Percentiles rank a stretch among this genome's conserved stretches.
Conservation (phyloP, 352 stramenopile species). For the Globisporangium alternatum region DNA sequence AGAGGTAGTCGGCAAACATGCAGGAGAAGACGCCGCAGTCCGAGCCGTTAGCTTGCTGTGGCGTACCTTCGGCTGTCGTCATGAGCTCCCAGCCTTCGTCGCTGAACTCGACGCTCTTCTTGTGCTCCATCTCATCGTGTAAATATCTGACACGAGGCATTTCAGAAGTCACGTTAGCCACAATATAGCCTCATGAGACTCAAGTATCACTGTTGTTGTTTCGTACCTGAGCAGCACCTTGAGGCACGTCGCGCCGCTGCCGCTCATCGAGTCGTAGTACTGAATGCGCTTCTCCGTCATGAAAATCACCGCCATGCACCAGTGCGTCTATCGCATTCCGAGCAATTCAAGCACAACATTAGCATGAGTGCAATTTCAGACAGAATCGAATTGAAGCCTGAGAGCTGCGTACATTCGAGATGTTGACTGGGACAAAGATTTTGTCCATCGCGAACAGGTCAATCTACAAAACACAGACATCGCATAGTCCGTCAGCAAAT, state of each 20-base stretch:
- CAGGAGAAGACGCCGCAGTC: conserved; percentile 87
- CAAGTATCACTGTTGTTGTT: background rate
- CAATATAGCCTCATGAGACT: background rate
- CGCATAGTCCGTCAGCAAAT: background rate
- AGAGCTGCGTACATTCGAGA: conserved; percentile 65
- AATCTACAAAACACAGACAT: conserved; percentile 32
- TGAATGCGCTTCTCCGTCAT: conserved; percentile 89
- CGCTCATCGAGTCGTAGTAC: conserved; percentile 87
- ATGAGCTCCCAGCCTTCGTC: conserved; percentile 66
- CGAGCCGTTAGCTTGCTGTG: conserved; percentile 77
- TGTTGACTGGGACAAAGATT: conserved; percentile 83
- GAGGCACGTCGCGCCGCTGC: conserved; percentile 62
- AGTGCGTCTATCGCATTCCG: conserved; percentile 57
- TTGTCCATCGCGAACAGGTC: conserved; percentile 91
- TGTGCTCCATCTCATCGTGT: conserved; percentile 81
- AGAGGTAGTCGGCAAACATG: conserved; percentile 83
- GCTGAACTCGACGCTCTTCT: conserved; percentile 74
- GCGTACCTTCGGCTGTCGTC: conserved; percentile 48
- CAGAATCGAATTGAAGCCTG: background rate
- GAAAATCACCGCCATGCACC: conserved; percentile 85
- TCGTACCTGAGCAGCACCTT: conserved; percentile 58
- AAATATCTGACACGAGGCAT: conserved; percentile 52
- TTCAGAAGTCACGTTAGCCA: background rate
- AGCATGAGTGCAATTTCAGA: conserved; percentile 5
- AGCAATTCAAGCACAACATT: background rate